These are phyloP conservation scores for Rhizopus stolonifer DNA, from an alignment of 371 early-diverging fungal genomes.

Conservation along the genomic window DNA sequence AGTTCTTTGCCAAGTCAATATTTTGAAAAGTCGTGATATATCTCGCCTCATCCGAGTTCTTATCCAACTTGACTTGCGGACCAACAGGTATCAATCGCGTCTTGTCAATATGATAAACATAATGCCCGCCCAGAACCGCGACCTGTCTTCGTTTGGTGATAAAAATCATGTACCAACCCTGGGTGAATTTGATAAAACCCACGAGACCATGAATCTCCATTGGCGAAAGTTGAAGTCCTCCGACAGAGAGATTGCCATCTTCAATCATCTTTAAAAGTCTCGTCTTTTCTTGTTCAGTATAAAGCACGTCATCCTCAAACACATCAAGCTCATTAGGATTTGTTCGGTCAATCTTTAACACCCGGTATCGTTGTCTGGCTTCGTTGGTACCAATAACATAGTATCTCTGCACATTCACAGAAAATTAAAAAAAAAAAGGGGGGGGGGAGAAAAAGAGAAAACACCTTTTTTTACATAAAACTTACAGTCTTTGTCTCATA, in stretches of 20 bases:
- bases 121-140: conserved; percentile 93
- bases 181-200: conserved; percentile 90
- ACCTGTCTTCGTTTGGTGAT: conserved; percentile 87
- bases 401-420: conserved; percentile 49
- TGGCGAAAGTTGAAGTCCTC: conserved; percentile 72
- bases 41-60: conserved; percentile 78
- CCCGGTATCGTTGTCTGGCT: conserved; percentile 70
- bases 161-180: conserved; percentile 91
- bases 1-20: conserved; percentile 84
- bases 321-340: conserved; percentile 55
- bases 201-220: conserved; percentile 43
- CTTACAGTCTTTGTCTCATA: conserved; percentile 84
- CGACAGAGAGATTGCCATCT: conserved; percentile 73
- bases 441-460: neutral
- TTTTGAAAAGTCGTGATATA: conserved; percentile 80
- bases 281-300: conserved; percentile 71
- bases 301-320: conserved; percentile 70
- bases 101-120: conserved; percentile 93
- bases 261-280: conserved; percentile 81
- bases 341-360: conserved; percentile 88
- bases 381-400: conserved; percentile 85
- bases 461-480: neutral
- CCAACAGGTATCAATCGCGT: conserved; percentile 78
- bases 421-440: neutral
- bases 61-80: conserved; percentile 65